Percentiles rank a stretch among this genome's conserved stretches.
Evolutionary conservation across 345 rosid genomes (phyloP).

Genomic region (Lenwebbia sp.): DNA sequence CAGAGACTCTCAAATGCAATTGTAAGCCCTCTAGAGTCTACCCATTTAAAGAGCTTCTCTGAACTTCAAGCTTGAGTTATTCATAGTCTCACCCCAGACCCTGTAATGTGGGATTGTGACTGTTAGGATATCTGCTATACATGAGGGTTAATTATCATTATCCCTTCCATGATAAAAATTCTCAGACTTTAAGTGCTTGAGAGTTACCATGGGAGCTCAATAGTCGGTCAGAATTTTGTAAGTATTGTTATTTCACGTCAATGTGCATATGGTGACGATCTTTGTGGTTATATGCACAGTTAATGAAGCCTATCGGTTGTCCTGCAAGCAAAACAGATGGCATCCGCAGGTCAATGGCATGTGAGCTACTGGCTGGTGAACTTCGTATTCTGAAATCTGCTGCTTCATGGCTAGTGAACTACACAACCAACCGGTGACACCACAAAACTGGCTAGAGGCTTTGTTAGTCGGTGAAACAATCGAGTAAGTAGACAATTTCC

Average conservation of each 20-base stretch:
- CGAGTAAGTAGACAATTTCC: neutral
- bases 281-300: neutral
- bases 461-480: neutral
- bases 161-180: neutral
- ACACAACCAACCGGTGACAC: constrained; percentile 23
- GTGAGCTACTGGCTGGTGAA: constrained; percentile 61
- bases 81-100: neutral
- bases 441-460: neutral
- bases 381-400: constrained; percentile 61
- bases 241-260: neutral
- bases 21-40: neutral
- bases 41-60: neutral
- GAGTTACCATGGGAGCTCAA: neutral
- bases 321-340: constrained; percentile 7
- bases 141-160: neutral
- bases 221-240: neutral
- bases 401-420: constrained; percentile 54
- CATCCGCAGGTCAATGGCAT: constrained; percentile 49
- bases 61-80: neutral
- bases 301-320: neutral
- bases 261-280: neutral
- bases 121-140: neutral
- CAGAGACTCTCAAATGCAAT: neutral
- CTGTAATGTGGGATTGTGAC: neutral
- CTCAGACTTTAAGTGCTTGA: neutral